Evolutionary conservation across 2,329 filamentous ascomycete genomes (phyloP), one percentile per base, ranked within the genome.

Genomic region (Aspergillus transmontanensis): DNA sequence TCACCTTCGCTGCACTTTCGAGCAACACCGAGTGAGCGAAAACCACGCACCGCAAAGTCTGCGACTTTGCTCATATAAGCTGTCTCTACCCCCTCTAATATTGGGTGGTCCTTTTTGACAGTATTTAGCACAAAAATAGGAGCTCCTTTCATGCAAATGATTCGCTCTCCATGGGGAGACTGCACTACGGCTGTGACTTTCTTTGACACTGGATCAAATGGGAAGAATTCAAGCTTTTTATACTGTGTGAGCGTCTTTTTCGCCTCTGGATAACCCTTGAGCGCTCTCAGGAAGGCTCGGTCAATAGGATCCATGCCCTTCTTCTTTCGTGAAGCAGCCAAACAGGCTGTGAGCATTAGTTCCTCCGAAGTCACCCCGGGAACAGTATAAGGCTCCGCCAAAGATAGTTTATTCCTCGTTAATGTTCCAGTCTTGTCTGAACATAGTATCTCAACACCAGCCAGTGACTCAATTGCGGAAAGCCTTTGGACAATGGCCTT

Each of bases 251-350:
- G 87, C 60, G 91, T 89, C 66, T 83, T 80, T 86, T 95, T 96
- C 80, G 92, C 92, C 67, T 87, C 87, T 66, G 93, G 93, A 78
- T 96, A 96, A 82, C 85, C 89, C 76, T 87, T 87, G 67, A 96
- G 88, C 26, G 90, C 87, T 84, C 95, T 96, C 71, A 96, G 85
- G 85, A 96, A 96, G 76, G 92, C 93, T 85, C 94, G 95, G 86
- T 96, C 93, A 72, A 96, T 96, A 70, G 93, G 91, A 77, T 96
- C 93, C 68, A 96, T 94, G 84, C 92, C 93, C 85, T 96, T 96
- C 87, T 94, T 94, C 87, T 95, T 96, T 83, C 92, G 91, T 70
- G 90, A 94, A 67, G 93, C 92, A 74, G 93, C 93, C 74, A 96
- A 83, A 79, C 93, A 96, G 73, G 93, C 93, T 82, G 92, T 95